These are phyloP conservation scores for Penicillium psychrosexuale DNA, from an alignment of 2,329 filamentous ascomycete species.

Conservation along the genomic window DNA sequence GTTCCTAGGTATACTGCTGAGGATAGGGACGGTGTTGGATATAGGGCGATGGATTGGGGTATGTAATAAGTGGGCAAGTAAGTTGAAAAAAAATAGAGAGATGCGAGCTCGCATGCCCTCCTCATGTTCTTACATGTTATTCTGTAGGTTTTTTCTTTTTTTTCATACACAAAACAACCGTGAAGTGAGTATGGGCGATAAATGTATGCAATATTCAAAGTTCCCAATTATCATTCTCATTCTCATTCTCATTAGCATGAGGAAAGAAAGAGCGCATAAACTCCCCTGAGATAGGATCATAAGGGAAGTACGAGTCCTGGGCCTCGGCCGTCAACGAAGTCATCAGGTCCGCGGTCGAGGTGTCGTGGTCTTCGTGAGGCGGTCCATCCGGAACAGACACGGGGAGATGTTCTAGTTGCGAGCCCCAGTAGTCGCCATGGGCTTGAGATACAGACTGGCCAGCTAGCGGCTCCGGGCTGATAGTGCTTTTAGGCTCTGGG, in stretches of 20 bases:
- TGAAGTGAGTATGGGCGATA: neutral
- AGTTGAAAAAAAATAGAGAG: neutral
- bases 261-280: conserved; percentile 43
- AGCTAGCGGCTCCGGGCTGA: neutral
- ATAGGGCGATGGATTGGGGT: neutral
- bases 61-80: neutral
- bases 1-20: neutral
- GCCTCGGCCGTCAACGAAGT: conserved; percentile 6
- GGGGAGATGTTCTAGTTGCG: conserved; percentile 7
- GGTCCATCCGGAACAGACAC: conserved; percentile 3
- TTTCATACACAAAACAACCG: neutral
- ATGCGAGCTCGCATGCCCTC: neutral
- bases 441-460: neutral
- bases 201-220: conserved; percentile 17
- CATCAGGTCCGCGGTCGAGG: conserved; percentile 14
- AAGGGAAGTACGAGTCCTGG: conserved; percentile 36
- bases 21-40: no score
- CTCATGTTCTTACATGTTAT: neutral
- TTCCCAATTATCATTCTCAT: neutral
- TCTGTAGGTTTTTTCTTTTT: neutral
- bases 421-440: conserved; percentile 10
- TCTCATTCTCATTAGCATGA: conserved; percentile 22
- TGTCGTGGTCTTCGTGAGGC: conserved; percentile 9
- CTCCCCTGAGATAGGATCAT: conserved; percentile 39
- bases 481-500: conserved; percentile 11